Percentiles rank a stretch among this genome's conserved stretches.
Conservation (phyloP, 805 yeast genomes). For the Wickerhamiella vanderwaltii region DNA sequence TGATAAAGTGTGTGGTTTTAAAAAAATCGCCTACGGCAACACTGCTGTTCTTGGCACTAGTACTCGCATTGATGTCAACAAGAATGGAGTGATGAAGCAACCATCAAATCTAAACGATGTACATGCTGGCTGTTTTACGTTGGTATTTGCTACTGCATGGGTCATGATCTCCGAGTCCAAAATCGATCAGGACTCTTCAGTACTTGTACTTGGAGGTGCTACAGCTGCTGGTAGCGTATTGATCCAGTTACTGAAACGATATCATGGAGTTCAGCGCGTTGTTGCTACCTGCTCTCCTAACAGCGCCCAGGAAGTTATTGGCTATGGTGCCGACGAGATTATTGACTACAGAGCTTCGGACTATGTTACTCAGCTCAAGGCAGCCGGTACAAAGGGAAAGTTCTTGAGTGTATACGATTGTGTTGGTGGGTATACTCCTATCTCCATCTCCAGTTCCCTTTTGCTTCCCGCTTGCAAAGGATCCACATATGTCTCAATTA, state of each 20-base stretch:
- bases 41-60: neutral
- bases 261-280: slow-evolving; percentile 37
- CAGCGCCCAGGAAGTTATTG: slow-evolving; percentile 34
- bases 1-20: slow-evolving; percentile 49
- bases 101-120: slow-evolving; percentile 38
- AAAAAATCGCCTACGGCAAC: neutral
- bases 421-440: slow-evolving; percentile 45
- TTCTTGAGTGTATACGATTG: slow-evolving; percentile 57
- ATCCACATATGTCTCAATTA: slow-evolving; percentile 40
- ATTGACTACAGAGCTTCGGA: slow-evolving; percentile 22
- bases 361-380: neutral
- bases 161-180: slow-evolving; percentile 29
- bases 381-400: neutral
- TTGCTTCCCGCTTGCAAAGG: slow-evolving; percentile 32
- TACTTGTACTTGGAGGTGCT: slow-evolving; percentile 61
- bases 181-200: slow-evolving; percentile 34
- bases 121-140: slow-evolving; percentile 56
- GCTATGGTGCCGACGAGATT: slow-evolving; percentile 44
- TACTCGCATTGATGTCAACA: neutral
- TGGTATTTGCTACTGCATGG: slow-evolving; percentile 54
- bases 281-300: slow-evolving; percentile 44
- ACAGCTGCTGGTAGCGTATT: slow-evolving; percentile 52
- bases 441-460: slow-evolving; percentile 32
- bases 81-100: slow-evolving; percentile 37
- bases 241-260: slow-evolving; percentile 44